Conservation (phyloP, 352 stramenopile genomes). For the Pythium brassicae region DNA sequence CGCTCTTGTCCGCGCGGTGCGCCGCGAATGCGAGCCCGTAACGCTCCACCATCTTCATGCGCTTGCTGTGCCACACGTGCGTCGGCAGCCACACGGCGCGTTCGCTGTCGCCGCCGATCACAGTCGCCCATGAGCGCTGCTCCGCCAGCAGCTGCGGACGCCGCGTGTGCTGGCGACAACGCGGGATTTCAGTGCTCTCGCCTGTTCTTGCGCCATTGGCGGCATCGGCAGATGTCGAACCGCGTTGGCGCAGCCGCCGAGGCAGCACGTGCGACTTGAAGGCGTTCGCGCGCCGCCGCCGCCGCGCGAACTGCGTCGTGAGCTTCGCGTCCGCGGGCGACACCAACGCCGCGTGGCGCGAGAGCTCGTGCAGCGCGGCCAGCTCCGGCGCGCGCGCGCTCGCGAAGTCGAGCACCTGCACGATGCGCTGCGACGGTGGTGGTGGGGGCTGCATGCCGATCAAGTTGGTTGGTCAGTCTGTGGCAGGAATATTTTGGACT, state of each 20-base stretch:
- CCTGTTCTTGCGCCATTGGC: neutral
- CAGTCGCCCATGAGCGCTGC: slow-evolving; percentile 37
- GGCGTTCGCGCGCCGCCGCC: slow-evolving; percentile 65
- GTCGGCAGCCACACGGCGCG: slow-evolving; percentile 47
- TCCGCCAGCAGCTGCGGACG: slow-evolving; percentile 43
- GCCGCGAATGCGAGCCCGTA: slow-evolving; percentile 46
- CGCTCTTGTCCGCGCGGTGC: slow-evolving; percentile 52
- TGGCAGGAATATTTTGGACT: no score
- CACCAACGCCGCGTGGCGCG: slow-evolving; percentile 22
- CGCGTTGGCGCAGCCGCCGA: slow-evolving; percentile 35
- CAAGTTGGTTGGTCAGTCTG: no score
- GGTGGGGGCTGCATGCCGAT: no score
- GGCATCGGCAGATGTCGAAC: neutral
- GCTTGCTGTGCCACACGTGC: slow-evolving; percentile 75
- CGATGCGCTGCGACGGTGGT: slow-evolving; percentile 23
- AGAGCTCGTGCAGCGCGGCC: slow-evolving; percentile 61
- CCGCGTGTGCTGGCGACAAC: slow-evolving; percentile 60
- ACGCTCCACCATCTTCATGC: slow-evolving; percentile 57
- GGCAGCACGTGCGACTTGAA: slow-evolving; percentile 76
- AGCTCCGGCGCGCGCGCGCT: slow-evolving; percentile 66
- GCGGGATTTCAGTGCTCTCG: slow-evolving; percentile 11
- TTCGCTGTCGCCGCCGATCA: slow-evolving; percentile 23
- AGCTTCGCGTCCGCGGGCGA: slow-evolving; percentile 40
- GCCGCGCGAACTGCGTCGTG: slow-evolving; percentile 48
- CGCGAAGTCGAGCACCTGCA: slow-evolving; percentile 81